Base-by-base conservation (phyloP, 2,329 filamentous ascomycete genomes). In the Ophiocordyceps australis region DNA sequence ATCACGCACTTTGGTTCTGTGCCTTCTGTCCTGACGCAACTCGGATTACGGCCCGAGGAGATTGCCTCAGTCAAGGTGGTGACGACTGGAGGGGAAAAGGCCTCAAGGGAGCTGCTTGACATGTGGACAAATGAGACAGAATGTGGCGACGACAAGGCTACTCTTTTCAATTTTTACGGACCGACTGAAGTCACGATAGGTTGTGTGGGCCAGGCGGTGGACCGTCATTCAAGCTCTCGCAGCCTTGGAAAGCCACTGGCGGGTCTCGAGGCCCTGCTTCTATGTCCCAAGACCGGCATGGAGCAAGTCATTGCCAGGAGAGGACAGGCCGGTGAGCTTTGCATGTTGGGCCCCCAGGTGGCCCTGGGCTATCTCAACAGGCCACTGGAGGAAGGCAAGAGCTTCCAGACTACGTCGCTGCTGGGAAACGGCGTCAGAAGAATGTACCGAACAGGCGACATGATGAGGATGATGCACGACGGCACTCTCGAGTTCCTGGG, bases 141-240 rank as follows among this genome's bases (percentile, higher is more conserved):
- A n/a, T n/a, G 14, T n/a, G 10, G n/a, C 12, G 4, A 14, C 14
- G 9, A 29, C 2, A n/a, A 30, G 17, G 28, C 17, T 14, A 27
- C 18, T 9, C 31, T 42, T 6, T 25, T 35, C 22, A 41, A 40
- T 29, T 35, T 35, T 18, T 42, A 75, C 32, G 71, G 71, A 2
- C 71, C 71, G 2, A 75, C 70, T 2, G 71, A 76, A 41, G 64
- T 67, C 7, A 75, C 70, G 0, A 74, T 75, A 30, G 70, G 70
- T 18, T 66, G 65, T 22, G 18, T 30, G 4, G 23, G 28, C 5
- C 30, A 29, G 16, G 17, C 20, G 9, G 28, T 37, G 7, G 20
- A 24, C n/a, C 25, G 17, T 13, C 3, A 32, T 14, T 35, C 35
- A 5, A 37, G 35, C 19, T 22, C 21, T 21, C 31, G 36, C 13